Percentiles rank a stretch among this genome's conserved stretches.
phyloP scores from a whole-genome alignment of 2,329 filamentous ascomycete species.

The Trichoderma koningii region DNA sequence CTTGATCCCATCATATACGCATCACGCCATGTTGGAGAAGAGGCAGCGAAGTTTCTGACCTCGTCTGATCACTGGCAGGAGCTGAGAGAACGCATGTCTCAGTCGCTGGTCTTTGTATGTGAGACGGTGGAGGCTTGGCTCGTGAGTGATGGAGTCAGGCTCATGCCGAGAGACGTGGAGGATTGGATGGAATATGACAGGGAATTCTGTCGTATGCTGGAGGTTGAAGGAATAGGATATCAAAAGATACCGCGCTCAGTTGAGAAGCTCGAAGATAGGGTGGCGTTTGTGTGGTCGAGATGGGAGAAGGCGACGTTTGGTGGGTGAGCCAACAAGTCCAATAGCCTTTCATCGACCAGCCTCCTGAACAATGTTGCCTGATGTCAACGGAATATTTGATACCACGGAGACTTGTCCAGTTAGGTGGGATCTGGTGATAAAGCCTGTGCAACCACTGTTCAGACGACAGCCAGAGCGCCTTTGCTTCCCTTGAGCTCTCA shows the following conservation, averaged over 20 bases:
- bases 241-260: constrained; percentile 7
- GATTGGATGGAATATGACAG: constrained; percentile 21
- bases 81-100: constrained; percentile 40
- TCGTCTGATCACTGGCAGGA: constrained; percentile 35
- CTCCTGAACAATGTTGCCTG: too few relatives aligned
- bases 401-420: too few relatives aligned
- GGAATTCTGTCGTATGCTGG: constrained; percentile 16
- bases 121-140: constrained; percentile 32
- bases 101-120: constrained; percentile 42
- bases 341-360: too few relatives aligned
- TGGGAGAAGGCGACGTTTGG: constrained; percentile 2
- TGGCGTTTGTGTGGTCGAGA: constrained; percentile 20
- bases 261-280: constrained; percentile 17
- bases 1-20: constrained; percentile 48
- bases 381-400: too few relatives aligned
- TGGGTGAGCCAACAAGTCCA: too few relatives aligned
- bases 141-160: constrained; percentile 21
- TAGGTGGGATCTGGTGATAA: too few relatives aligned
- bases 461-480: too few relatives aligned
- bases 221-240: not conserved
- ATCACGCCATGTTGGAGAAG: constrained; percentile 35
- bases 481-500: too few relatives aligned
- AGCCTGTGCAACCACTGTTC: too few relatives aligned
- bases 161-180: constrained; percentile 22
- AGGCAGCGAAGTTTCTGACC: constrained; percentile 34